Base-by-base conservation (phyloP, 2,329 filamentous ascomycete species). In the Karstenula rhodostoma region DNA sequence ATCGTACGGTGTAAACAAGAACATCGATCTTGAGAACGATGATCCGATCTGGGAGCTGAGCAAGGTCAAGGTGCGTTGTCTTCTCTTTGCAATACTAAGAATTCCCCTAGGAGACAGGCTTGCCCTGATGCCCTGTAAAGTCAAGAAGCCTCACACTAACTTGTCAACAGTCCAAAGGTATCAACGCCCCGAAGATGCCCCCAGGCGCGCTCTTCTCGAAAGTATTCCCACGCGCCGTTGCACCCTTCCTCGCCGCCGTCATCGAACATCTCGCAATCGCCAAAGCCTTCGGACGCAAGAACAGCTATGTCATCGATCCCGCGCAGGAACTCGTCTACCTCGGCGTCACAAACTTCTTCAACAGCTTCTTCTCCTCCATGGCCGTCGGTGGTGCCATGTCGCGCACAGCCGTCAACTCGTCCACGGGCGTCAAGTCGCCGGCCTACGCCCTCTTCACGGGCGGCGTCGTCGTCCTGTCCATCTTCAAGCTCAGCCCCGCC, bases 361-460 rank as follows among this genome's bases (percentile, higher is more conserved):
- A 89, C 75, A 85, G 84, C 49, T 86, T 89, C 75, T 89, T 90
- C 73, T 85, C 86, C 23, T 80, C 84, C 10, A 88, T 90, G 85
- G 82, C 86, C n/a, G 80, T 89, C 13, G 86, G 87, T 13, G 88
- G 87, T 25, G 87, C 87, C 63, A 89, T 90, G 85, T 89, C 87
- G 0, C 81, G 88, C 10, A 90, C 88, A 1, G 87, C 88, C 9
- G 87, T 90, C 69, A 90, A 90, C 78, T 89, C 86, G 0, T 83
- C 86, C 32, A 88, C 86, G 52, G 84, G 85, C 35, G 88, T 90
- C 67, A 84, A 83, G 62, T 87, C 85, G 6, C 88, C 88, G 0
- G 77, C 89, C 0, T 87, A 85, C 44, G 87, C 87, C 4, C 65
- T 87, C 23, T 79, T 90, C 56, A 89, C 88, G 0, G 84, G 86